Evolutionary conservation across 441 rosid genomes (phyloP), one percentile per base, ranked within the genome.

Genomic region (Gossypium trilobum): DNA sequence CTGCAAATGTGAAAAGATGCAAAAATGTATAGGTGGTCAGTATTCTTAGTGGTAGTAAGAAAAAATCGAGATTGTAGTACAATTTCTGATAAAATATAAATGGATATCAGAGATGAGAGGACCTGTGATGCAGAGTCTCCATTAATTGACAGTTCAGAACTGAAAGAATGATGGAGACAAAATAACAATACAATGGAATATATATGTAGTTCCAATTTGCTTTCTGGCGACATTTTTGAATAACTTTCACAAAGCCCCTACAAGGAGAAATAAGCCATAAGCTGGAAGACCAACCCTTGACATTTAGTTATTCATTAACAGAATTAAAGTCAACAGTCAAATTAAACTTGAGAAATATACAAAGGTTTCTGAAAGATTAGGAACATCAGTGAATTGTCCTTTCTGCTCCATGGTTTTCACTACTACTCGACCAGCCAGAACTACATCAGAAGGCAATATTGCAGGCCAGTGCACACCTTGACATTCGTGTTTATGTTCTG

Each of bases 401-500:
- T 77, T 80, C 65, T 83, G 78, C 73, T 74, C 77, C 67, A 87
- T 73, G 70, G 79, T 74, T 75, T 91, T 93, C 61, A 78, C 88
- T 56, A 91, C 65, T 31, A 88, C 36, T 52, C 96, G 88, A 78
- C 92, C 94, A 56, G 96, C 94, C 79, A 93, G 81, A 80, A 89
- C 90, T 71, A 92, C 74, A 78, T 89, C 89, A 39, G 90, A 69
- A 62, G 97, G 94, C 75, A 93, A 79, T 72, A 87, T 79, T 16
- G 86, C 84, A 73, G 95, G 88, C 98, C 97, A 93, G 78, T 86
- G 81, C n/a, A 84, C 86, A 73, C 94, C 96, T 48, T 55, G 77
- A 73, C 97, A 93, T 79, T 93, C 97, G 79, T 89, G 97, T 73
- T 84, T 83, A 85, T 93, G 98, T 69, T 93, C 98, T 39, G 77